phyloP scores from a whole-genome alignment of 306 rosid species.

The Astragalus membranaceus region DNA sequence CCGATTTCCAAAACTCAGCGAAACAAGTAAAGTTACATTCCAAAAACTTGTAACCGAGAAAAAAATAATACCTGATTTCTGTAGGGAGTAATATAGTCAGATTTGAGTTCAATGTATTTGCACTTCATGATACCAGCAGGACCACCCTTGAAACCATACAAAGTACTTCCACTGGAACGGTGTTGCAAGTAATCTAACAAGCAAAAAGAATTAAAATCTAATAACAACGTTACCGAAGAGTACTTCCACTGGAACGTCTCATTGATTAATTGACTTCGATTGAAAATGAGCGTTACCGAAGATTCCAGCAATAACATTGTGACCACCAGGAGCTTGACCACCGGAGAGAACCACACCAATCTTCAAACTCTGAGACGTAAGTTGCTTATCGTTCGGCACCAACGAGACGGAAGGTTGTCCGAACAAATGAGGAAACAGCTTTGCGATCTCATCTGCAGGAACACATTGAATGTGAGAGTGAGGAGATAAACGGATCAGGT shows the following conservation, averaged over 20 bases:
- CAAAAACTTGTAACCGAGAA: neutral
- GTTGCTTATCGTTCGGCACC: constrained; percentile 38
- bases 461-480: neutral
- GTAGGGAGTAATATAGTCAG: constrained; percentile 83
- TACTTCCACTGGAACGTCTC: too few species aligned
- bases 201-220: neutral
- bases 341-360: constrained; percentile 96
- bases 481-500: neutral
- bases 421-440: constrained; percentile 75
- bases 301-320: constrained; percentile 91
- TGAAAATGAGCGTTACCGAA: constrained; percentile 43
- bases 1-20: neutral
- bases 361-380: constrained; percentile 50
- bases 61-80: constrained; percentile 72
- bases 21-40: neutral
- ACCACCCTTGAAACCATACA: constrained; percentile 93
- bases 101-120: constrained; percentile 63
- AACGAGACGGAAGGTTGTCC: constrained; percentile 82
- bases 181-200: constrained; percentile 81
- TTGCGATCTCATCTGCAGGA: constrained; percentile 74
- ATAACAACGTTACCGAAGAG: constrained; percentile 51
- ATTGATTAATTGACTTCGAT: neutral
- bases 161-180: constrained; percentile 63
- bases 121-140: constrained; percentile 98
- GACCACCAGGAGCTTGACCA: constrained; percentile 99